phyloP scores from a whole-genome alignment of 1,139 yeast species.

The Kurtzmaniella natalensis region DNA sequence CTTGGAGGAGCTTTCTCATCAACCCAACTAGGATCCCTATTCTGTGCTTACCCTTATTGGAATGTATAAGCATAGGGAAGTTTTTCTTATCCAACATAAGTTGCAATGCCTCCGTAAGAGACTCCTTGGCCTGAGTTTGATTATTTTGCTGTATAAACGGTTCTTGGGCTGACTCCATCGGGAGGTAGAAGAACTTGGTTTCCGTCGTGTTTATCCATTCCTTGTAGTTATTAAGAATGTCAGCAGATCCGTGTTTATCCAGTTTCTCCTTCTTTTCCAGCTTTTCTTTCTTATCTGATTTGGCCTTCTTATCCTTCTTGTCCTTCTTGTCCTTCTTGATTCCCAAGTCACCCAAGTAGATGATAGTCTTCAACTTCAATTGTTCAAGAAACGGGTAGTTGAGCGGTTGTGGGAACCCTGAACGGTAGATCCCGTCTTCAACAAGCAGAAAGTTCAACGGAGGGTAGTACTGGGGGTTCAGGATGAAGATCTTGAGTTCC shows the following conservation, averaged over 20 bases:
- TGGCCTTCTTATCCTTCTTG: conserved; percentile 13
- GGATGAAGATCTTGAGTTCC: conserved; percentile 6
- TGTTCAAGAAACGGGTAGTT: conserved; percentile 76
- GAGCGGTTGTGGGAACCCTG: conserved; percentile 89
- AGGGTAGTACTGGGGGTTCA: conserved; percentile 52
- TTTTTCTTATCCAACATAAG: conserved; percentile 65
- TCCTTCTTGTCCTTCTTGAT: conserved; percentile 21
- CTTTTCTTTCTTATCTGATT: too few relatives aligned
- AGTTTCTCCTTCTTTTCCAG: conserved; percentile 47
- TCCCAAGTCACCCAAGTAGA: conserved; percentile 73
- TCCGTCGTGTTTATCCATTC: conserved; percentile 57
- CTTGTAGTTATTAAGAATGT: conserved; percentile 48
- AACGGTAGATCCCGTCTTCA: conserved; percentile 80
- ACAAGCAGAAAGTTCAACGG: conserved; percentile 89
- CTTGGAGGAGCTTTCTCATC: conserved; percentile 78
- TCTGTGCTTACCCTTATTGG: conserved; percentile 93
- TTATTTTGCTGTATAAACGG: conserved; percentile 50
- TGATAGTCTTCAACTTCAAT: conserved; percentile 69
- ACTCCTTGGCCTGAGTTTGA: conserved; percentile 34
- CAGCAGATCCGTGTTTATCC: conserved; percentile 34
- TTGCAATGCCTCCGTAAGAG: conserved; percentile 59
- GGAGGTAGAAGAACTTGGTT: conserved; percentile 57
- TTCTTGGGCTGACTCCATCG: conserved; percentile 70
- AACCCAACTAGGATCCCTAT: conserved; percentile 89
- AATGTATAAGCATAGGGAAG: conserved; percentile 84